These are phyloP conservation scores for Cercospora citrullina DNA, from an alignment of 2,329 filamentous ascomycete species.

Conservation along the genomic window DNA sequence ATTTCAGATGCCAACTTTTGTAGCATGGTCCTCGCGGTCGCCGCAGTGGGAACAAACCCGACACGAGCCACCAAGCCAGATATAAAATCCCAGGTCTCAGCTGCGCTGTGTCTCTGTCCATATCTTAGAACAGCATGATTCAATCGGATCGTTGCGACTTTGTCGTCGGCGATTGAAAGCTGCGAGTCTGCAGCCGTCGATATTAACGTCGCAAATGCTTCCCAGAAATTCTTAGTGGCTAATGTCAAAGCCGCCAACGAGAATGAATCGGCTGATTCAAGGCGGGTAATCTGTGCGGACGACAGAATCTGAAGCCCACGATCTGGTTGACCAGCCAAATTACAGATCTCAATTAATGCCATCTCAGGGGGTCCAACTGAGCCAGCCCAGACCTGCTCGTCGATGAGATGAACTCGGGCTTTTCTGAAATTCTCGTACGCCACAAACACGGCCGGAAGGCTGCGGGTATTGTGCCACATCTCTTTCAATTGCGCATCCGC, in stretches of 20 bases:
- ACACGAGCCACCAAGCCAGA: constrained; percentile 26
- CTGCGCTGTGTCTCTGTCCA: constrained; percentile 24
- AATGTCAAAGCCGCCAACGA: constrained; percentile 19
- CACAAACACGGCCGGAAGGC: neutral
- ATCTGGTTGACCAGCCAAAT: constrained; percentile 15
- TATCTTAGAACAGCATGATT: constrained; percentile 28
- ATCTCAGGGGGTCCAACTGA: constrained; percentile 9
- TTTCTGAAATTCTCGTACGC: neutral
- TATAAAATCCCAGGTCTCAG: constrained; percentile 34
- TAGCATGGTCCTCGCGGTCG: constrained; percentile 32
- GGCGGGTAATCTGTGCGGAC: neutral
- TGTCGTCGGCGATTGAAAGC: neutral
- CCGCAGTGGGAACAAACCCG: constrained; percentile 28
- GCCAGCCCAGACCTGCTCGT: neutral
- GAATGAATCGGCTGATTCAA: constrained; percentile 3
- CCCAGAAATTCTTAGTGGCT: constrained; percentile 18
- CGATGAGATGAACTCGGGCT: neutral
- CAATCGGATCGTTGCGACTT: constrained; percentile 14
- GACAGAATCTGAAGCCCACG: constrained; percentile 15
- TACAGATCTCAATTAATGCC: constrained; percentile 19
- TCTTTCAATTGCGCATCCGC: constrained; percentile 6
- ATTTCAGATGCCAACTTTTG: constrained; percentile 26
- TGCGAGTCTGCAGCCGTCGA: neutral
- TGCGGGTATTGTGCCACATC: constrained; percentile 19
- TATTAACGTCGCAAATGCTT: constrained; percentile 7